Conservation (phyloP, 2,329 filamentous ascomycete genomes). For the Sporothrix schenckii region DNA sequence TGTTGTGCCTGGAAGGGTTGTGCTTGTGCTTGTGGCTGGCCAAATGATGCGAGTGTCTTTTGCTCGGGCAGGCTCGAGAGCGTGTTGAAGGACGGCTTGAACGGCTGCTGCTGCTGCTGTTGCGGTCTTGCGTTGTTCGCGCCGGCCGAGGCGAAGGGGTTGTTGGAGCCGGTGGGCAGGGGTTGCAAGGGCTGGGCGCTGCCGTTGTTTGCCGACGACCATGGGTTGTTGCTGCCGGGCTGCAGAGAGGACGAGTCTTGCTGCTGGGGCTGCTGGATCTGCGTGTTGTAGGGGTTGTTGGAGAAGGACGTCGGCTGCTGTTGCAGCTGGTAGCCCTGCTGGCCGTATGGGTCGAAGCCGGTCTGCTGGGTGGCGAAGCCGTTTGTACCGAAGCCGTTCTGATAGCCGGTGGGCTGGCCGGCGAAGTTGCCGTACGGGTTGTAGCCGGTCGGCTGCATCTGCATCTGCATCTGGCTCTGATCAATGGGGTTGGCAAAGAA, state of each 20-base stretch:
- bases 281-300: conserved; percentile 45
- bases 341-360: conserved; percentile 67
- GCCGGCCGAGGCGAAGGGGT: conserved; percentile 84
- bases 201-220: conserved; percentile 69
- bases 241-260: conserved; percentile 65
- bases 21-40: conserved; percentile 49
- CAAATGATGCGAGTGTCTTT: conserved; percentile 67
- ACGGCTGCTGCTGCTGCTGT: conserved; percentile 38
- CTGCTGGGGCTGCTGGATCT: conserved; percentile 50
- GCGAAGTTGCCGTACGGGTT: conserved; percentile 56
- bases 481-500: conserved; percentile 97
- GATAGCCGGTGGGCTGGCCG: conserved; percentile 55
- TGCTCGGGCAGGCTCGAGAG: conserved; percentile 81
- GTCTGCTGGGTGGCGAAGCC: conserved; percentile 69
- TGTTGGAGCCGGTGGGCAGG: conserved; percentile 93
- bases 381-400: conserved; percentile 64
- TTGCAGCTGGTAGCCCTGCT: conserved; percentile 49
- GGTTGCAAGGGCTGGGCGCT: conserved; percentile 70
- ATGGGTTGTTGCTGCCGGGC: conserved; percentile 91
- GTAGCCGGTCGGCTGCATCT: conserved; percentile 79
- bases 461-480: conserved; percentile 71
- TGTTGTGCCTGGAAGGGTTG: conserved; percentile 42
- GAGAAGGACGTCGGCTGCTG: conserved; percentile 44
- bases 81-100: conserved; percentile 65
- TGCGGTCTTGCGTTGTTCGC: conserved; percentile 40